Evolutionary conservation across 2,329 filamentous ascomycete genomes (phyloP).

Genomic region (Alternaria brassicicola): DNA sequence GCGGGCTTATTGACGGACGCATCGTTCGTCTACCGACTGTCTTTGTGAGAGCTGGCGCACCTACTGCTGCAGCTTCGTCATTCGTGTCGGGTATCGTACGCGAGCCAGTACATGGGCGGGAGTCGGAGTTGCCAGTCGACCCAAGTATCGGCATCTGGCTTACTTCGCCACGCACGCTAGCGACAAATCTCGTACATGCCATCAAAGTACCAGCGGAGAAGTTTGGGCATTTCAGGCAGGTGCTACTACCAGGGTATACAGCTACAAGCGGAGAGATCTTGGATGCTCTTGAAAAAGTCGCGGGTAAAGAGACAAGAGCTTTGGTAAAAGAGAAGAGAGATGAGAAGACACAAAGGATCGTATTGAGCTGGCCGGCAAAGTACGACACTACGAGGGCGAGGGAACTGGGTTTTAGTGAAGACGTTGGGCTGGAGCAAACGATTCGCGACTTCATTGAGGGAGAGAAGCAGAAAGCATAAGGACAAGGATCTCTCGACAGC

Average conservation of each 20-base stretch:
- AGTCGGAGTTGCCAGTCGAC: conserved; percentile 58
- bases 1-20: conserved; percentile 64
- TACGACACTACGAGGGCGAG: conserved; percentile 64
- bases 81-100: conserved; percentile 70
- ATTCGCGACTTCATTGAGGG: conserved; percentile 53
- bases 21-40: conserved; percentile 66
- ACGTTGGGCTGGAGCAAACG: conserved; percentile 56
- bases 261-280: conserved; percentile 64
- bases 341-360: conserved; percentile 57
- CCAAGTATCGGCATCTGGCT: conserved; percentile 63
- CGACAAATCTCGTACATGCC: conserved; percentile 61
- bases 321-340: conserved; percentile 61
- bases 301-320: conserved; percentile 58
- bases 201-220: conserved; percentile 57
- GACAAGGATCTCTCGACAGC: not conserved
- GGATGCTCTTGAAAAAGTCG: conserved; percentile 61
- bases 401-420: conserved; percentile 58
- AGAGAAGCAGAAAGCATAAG: conserved; percentile 27
- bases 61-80: conserved; percentile 66
- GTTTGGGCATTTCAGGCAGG: conserved; percentile 59
- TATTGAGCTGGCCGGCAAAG: conserved; percentile 62
- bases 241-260: conserved; percentile 61
- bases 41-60: conserved; percentile 65
- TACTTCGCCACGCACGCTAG: conserved; percentile 60
- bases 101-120: conserved; percentile 64